Evolutionary conservation across 805 yeast species (phyloP), one percentile per base, ranked within the genome.

Genomic region (Candida ascalaphidarum): DNA sequence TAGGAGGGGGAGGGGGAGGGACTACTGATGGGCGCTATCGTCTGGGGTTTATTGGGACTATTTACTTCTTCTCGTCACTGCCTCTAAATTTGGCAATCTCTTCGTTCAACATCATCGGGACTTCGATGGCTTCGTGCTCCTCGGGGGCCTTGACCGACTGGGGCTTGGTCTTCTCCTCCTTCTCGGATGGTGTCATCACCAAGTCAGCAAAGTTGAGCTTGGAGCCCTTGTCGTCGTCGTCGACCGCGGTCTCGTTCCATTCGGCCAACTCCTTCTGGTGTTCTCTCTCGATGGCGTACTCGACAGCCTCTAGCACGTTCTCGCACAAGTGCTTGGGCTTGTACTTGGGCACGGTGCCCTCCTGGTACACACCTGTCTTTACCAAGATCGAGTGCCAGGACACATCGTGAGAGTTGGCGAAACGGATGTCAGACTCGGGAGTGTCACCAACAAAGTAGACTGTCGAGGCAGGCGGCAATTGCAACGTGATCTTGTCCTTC

Each of bases 371-470:
- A 50, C 94, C 94, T 21, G 94, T 82, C 55, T 82, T 79, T 22
- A 82, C 94, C 46, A 82, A 64, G 34, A 83, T 82, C 16, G 94
- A 81, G 55, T 69, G 76, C 94, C 94, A 82, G 17, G 85, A 74
- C 35, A 73, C 73, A 49, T 82, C 92, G 55, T 81, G 89, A 12
- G 86, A 77, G 59, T 82, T 82, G 30, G 94, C 94, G 58, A 83
- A 83, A 52, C 92, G 65, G 38, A 82, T 82, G 52, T 82, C 94
- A 5, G 88, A 78, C 57, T 82, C 94, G 12, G 94, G 94, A 10
- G 94, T 82, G 48, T 82, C 94, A 44, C 94, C 94, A 28, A 82
- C 92, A 57, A 82, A 83, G 52, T 82, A 82, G 11, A 83, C 94
- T 0, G 92, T 81, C 4, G 84, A 77, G 3, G 92, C 85, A 4